Evolutionary conservation across 768 basidiomycete species (phyloP), one percentile per base, ranked within the genome.

Genomic region (Xerocomus potaroensis): DNA sequence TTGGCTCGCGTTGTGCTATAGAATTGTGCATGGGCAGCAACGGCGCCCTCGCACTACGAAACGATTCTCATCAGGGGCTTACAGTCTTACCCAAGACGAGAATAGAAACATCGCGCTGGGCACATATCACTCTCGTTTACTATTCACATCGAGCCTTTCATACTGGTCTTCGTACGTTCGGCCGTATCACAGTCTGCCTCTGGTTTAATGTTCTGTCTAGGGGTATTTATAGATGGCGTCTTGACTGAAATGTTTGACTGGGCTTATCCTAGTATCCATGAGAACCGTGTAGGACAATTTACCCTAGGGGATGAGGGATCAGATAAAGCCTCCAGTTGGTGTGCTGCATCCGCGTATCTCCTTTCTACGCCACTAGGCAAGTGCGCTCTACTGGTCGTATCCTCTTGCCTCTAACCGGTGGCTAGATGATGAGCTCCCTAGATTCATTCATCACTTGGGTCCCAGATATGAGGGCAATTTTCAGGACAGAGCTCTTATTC

Each of bases 381-480:
- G 50, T 36, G 3, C 41, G 26, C 29, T 29, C 5, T 23, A 8
- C 3, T 16, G 5, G 14, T 29, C 3, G 4, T 12, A 33, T 41
- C 10, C 27, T 26, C 22, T 21, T 34, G 16, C 46, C 15, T 45
- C 60, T 67, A 16, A 67, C 43, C 8, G 11, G n/a, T 1, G 10
- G 4, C 19, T 42, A 87, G 87, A 72, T 14, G 83, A 90, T 43
- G 86, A 87, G 49, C 61, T 89, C 5, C 80, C 82, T 6, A 77
- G 85, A 14, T 75, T 92, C 36, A 75, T 90, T 29, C 84, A 91
- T 57, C 86, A 90, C 55, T 78, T 93, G 10, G 86, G 89, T 4
- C 90, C 90, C 8, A 78, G 83, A 35, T 92, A 92, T 49, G 71
- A 72, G 1, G 83, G 80, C 18, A 81, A 80, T 35, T 89, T 91